Base-by-base conservation (phyloP, 2,329 filamentous ascomycete genomes). In the Coleophoma cylindrospora region DNA sequence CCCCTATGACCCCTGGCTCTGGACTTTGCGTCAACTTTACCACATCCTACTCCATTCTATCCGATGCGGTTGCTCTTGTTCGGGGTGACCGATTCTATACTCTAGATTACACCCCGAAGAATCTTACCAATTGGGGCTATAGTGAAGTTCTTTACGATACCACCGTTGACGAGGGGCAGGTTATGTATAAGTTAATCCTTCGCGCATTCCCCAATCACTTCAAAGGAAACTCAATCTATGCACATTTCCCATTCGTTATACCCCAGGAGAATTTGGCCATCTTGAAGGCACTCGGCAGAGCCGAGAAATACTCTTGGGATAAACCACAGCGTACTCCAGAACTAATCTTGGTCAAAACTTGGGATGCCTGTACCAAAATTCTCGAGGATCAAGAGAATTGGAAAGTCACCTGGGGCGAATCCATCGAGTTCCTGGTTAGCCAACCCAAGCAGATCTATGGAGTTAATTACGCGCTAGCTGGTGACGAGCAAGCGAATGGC, bases 161-260 rank as follows among this genome's bases (percentile, higher is more conserved):
- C 19, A 81, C 78, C 51, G 69, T 92, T 56, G 87, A 94, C 67
- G 84, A 94, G 63, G 89, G 90, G 43, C 90, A 86, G 58, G 81
- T 91, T 12, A 88, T 92, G 68, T 91, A 91, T 74, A 95, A 94
- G 72, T 76, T 95, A 34, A 86, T 91, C 64, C 73, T 89, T 34
- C 80, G 86, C 5, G 87, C 88, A 0, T 90, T 95, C 74, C 90
- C 89, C 1, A 77, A 87, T 56, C 86, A 90, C 69, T 92, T 91
- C 75, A 81, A 80, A 64, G 69, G 75, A 17, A 84, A 94, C 70
- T 91, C 86, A 0, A 82, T 91, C 49, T 95, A 92, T 56, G 89
- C 87, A 0, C 62, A 65, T 47, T 65, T 57, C 51, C 63, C 63
- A 41, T 77, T 84, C 61, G 83, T 80, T 3, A 83, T 86, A 2